phyloP scores from a whole-genome alignment of 371 early-diverging fungal genomes.

The Rhizopus delemar region DNA sequence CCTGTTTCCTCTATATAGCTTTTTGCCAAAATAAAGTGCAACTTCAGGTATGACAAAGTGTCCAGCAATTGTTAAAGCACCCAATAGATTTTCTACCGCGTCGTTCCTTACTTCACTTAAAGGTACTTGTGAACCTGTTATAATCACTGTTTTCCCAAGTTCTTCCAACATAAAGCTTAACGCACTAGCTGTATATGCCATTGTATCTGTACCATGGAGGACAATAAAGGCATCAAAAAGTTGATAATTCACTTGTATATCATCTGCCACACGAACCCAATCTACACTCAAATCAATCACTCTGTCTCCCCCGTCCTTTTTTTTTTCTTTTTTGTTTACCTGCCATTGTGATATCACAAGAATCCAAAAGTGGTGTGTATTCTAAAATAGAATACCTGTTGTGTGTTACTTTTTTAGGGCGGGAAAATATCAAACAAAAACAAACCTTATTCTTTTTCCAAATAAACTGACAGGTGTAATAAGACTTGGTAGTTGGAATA shows the following conservation, averaged over 20 bases:
- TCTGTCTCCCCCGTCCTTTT: background rate
- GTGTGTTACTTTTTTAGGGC: background rate
- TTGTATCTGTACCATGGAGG: slow-evolving; percentile 93
- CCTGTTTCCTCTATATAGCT: slow-evolving; percentile 95
- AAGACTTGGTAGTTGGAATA: slow-evolving; percentile 61
- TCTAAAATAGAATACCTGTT: slow-evolving; percentile 84
- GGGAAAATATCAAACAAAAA: slow-evolving; percentile 5
- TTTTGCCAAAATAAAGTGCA: slow-evolving; percentile 89
- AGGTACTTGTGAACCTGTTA: slow-evolving; percentile 96
- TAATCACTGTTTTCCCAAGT: slow-evolving; percentile 94
- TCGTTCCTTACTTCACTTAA: slow-evolving; percentile 96
- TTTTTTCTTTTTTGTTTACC: slow-evolving; percentile 38
- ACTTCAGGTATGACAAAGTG: slow-evolving; percentile 98
- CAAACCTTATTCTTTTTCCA: slow-evolving; percentile 84
- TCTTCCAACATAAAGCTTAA: slow-evolving; percentile 96
- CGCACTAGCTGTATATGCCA: slow-evolving; percentile 93
- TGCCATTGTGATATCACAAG: slow-evolving; percentile 92
- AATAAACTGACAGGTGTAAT: slow-evolving; percentile 90
- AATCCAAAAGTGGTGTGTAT: slow-evolving; percentile 91
- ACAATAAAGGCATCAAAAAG: slow-evolving; percentile 94
- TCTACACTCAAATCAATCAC: slow-evolving; percentile 47
- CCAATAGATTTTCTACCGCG: slow-evolving; percentile 93
- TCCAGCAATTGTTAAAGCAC: slow-evolving; percentile 88
- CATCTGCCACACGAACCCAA: slow-evolving; percentile 94
- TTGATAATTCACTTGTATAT: slow-evolving; percentile 92